Base-by-base conservation (phyloP, 1,139 yeast species). In the Tardiomyces depauwii region DNA sequence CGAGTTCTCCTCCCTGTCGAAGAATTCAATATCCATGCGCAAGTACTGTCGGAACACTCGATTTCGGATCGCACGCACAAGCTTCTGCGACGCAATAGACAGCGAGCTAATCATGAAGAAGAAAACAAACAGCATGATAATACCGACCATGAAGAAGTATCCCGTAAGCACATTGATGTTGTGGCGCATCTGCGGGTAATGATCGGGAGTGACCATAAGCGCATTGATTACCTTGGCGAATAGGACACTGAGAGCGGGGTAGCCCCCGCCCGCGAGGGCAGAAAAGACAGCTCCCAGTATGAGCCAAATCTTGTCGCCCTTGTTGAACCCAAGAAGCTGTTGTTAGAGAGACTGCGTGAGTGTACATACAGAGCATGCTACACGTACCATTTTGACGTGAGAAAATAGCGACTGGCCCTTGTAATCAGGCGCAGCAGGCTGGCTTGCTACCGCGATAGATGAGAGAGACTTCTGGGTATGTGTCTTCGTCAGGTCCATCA, bases 21-120 rank as follows among this genome's bases (percentile, higher is more conserved):
- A 87, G 61, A 86, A 87, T 55, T 82, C 85, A 53, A 88, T 77
- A 62, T 88, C 96, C 65, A 86, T 91, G 23, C 83, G 74, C 53
- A 87, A 45, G 44, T 58, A 53, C 46, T 65, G 68, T 18, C 55
- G 42, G 57, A 66, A 63, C 16, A 65, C 56, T 9, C 52, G 46
- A 45, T 54, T 52, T 6, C 70, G 60, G 23, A 66, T 60, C 39
- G 51, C 52, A 36, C 67, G 59, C 21, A 64, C 66, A 23, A 66
- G 53, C 32, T 58, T 51, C 33, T 59, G 59, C 18, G 60, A 53
- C 2, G 68, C 58, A 40, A 51, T 47, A 2, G 65, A 52, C 42
- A 67, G 52, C 44, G 54, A 50, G 33, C 60, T 51, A 44, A 64
- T 58, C 56, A 66, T 61, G 33, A 56, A 41, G 18, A 59, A 44